Conservation (phyloP, 768 basidiomycete species). For the Mycena floridula region DNA sequence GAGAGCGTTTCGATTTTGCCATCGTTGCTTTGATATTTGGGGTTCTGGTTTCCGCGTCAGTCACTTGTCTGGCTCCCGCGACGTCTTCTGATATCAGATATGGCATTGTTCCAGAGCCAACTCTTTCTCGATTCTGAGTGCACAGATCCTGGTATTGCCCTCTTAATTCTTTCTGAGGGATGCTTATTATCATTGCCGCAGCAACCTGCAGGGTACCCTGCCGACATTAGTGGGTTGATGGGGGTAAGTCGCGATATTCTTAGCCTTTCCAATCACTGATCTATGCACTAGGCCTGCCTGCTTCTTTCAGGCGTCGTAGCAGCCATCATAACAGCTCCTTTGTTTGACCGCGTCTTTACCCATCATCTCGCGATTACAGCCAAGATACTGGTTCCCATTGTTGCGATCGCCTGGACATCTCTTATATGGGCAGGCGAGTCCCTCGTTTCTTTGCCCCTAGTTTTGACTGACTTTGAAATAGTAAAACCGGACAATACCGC, state of each 20-base stretch:
- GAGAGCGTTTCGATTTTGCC: slow-evolving; percentile 67
- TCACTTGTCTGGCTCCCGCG: slow-evolving; percentile 6
- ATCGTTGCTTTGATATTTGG: slow-evolving; percentile 60
- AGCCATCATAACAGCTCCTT: slow-evolving; percentile 61
- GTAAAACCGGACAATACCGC: slow-evolving; percentile 57
- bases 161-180: not conserved
- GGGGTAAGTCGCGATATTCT: slow-evolving; percentile 31
- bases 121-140: slow-evolving; percentile 59
- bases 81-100: not conserved
- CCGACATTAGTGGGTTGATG: slow-evolving; percentile 60
- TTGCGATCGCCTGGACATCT: slow-evolving; percentile 61
- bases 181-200: slow-evolving; percentile 16
- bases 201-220: slow-evolving; percentile 70
- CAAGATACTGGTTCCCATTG: slow-evolving; percentile 55
- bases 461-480: slow-evolving; percentile 19
- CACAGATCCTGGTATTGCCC: slow-evolving; percentile 57
- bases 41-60: slow-evolving; percentile 56
- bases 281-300: slow-evolving; percentile 33
- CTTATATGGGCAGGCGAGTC: slow-evolving; percentile 75
- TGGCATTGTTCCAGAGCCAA: slow-evolving; percentile 37
- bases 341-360: slow-evolving; percentile 82
- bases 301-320: slow-evolving; percentile 67
- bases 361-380: slow-evolving; percentile 56
- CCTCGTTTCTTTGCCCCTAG: not conserved
- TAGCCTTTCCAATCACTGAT: not conserved